phyloP scores from a whole-genome alignment of 2,329 filamentous ascomycete genomes.

The Hymenoscyphus albidus region DNA sequence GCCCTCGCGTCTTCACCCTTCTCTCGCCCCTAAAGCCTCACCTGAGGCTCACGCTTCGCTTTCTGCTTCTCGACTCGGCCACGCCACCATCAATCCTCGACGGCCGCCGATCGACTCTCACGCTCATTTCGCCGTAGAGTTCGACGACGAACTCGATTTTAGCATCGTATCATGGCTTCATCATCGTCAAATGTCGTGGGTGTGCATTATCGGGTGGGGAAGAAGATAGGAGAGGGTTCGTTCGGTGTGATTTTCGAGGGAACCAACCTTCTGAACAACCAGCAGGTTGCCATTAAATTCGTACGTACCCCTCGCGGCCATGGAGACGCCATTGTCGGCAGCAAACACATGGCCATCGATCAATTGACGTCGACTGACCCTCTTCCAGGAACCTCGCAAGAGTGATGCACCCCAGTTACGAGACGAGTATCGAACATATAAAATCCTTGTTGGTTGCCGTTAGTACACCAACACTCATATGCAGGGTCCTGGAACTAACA shows the following conservation, averaged over 20 bases:
- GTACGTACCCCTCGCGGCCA: conserved; percentile 50
- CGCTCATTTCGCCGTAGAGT: conserved; percentile 19
- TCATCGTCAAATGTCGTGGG: conserved; percentile 84
- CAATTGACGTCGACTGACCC: conserved; percentile 6
- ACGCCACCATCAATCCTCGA: conserved; percentile 2
- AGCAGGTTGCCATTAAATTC: conserved; percentile 99
- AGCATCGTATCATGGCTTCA: conserved; percentile 31
- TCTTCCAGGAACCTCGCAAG: conserved; percentile 82
- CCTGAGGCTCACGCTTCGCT: conserved; percentile 14
- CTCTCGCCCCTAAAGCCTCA: conserved; percentile 9
- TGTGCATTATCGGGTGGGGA: conserved; percentile 96
- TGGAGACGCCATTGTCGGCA: neutral
- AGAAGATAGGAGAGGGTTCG: conserved; percentile 98
- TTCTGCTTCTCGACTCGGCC: conserved; percentile 14
- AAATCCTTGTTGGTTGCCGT: conserved; percentile 99
- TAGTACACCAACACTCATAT: conserved; percentile 47
- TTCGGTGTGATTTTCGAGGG: conserved; percentile 99
- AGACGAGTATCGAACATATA: conserved; percentile 99
- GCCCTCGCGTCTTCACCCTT: conserved; percentile 22
- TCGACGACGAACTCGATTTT: conserved; percentile 23
- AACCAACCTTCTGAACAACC: conserved; percentile 97
- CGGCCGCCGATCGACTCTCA: neutral
- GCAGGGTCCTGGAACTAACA: conserved; percentile 35
- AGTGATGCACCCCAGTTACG: conserved; percentile 96
- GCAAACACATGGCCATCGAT: neutral